phyloP scores from a whole-genome alignment of 1,284 basidiomycete genomes.

The Microstroma glucosiphilum region DNA sequence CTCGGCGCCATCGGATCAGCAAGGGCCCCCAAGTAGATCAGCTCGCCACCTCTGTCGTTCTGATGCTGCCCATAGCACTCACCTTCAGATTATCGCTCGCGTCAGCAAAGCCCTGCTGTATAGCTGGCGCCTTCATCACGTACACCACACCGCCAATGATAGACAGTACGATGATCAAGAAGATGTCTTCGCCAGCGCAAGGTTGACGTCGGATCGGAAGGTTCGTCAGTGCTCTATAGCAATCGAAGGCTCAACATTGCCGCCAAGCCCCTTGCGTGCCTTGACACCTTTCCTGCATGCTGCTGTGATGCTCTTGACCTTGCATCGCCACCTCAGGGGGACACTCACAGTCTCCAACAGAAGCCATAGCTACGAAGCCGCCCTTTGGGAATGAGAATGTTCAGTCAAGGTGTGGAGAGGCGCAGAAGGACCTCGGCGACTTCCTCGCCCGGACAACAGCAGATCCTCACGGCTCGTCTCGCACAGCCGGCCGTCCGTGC shows the following conservation, averaged over 20 bases:
- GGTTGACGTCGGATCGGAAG: not conserved
- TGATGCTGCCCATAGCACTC: not conserved
- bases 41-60: too few relatives aligned
- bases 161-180: slow-evolving; percentile 3
- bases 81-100: slow-evolving; percentile 1
- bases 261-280: not conserved
- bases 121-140: not conserved
- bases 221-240: not conserved
- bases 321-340: not conserved
- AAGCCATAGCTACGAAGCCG: not conserved
- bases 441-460: too few relatives aligned
- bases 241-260: too few relatives aligned
- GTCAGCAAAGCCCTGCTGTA: not conserved
- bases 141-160: slow-evolving; percentile 3
- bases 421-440: too few relatives aligned
- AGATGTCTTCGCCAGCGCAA: slow-evolving; percentile 3
- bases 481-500: too few relatives aligned
- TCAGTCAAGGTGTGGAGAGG: too few relatives aligned
- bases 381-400: too few relatives aligned
- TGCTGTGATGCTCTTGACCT: not conserved
- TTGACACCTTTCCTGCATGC: not conserved
- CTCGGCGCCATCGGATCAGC: not conserved
- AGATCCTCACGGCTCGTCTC: too few relatives aligned
- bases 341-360: slow-evolving; percentile 6
- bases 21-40: too few relatives aligned